Percentiles rank a stretch among this genome's conserved stretches.
phyloP scores from a whole-genome alignment of 2,329 filamentous ascomycete species.

The Cladophialophora exuberans region DNA sequence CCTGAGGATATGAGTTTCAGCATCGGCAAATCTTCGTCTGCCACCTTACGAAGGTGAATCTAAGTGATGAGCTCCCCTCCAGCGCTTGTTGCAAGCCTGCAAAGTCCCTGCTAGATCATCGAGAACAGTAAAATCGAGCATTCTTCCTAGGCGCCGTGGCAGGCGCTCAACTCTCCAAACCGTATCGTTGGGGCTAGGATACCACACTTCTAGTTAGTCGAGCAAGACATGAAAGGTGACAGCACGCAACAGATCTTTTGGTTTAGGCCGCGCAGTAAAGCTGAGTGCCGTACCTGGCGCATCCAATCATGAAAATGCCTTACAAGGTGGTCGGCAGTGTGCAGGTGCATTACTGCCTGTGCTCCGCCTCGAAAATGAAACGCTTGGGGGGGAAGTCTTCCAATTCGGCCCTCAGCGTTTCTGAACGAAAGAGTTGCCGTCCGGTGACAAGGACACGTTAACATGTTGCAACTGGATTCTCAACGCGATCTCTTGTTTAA shows the following conservation, averaged over 20 bases:
- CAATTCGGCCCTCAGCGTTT: neutral
- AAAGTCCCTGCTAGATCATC: slow-evolving; percentile 1
- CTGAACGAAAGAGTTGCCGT: neutral
- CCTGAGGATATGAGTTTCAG: slow-evolving; percentile 2
- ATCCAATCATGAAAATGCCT: slow-evolving; percentile 4
- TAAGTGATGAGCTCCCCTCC: slow-evolving; percentile 2
- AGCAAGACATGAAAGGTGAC: slow-evolving; percentile 1
- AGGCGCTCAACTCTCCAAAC: slow-evolving; percentile 1
- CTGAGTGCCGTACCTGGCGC: slow-evolving; percentile 1
- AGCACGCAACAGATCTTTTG: neutral
- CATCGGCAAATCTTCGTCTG: slow-evolving; percentile 3
- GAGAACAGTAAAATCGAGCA: slow-evolving; percentile 3
- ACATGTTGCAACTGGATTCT: neutral
- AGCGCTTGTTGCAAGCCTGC: neutral
- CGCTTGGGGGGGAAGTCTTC: neutral
- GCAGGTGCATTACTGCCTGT: slow-evolving; percentile 3
- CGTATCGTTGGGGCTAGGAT: slow-evolving; percentile 2
- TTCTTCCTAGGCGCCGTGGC: neutral
- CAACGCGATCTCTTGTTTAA: no score
- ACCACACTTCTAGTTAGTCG: neutral
- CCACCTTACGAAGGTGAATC: slow-evolving; percentile 4
- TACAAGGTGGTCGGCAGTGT: no score
- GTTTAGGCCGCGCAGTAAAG: neutral
- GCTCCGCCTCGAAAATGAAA: slow-evolving; percentile 2
- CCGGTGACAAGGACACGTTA: neutral